Conservation (phyloP, 192 early-diverging fungal species). For the Dimargaris xerosporica region DNA sequence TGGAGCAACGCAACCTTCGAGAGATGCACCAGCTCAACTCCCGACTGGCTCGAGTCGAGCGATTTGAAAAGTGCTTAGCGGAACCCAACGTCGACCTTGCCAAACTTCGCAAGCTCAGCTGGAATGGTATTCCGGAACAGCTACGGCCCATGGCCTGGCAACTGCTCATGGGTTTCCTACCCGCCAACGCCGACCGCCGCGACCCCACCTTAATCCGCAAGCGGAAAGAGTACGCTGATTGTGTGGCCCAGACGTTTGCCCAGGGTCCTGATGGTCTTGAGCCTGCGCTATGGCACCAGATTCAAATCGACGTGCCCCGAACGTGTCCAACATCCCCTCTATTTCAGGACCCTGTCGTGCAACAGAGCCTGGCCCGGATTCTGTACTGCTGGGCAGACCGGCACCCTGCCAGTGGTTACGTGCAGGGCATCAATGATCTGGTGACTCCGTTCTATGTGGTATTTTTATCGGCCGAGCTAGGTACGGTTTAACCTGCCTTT, state of each 20-base stretch:
- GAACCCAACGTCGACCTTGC: conserved; percentile 53
- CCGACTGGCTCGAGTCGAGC: conserved; percentile 1
- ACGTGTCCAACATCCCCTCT: conserved; percentile 75
- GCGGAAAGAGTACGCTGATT: conserved; percentile 85
- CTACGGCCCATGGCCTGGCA: conserved; percentile 86
- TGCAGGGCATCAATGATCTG: conserved; percentile 98
- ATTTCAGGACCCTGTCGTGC: conserved; percentile 68
- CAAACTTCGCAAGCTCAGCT: conserved; percentile 66
- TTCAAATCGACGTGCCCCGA: conserved; percentile 88
- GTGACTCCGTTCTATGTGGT: conserved; percentile 94
- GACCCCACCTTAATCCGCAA: conserved; percentile 73
- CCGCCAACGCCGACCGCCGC: conserved; percentile 71
- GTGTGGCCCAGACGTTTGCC: conserved; percentile 64
- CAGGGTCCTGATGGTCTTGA: conserved; percentile 66
- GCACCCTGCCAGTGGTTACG: conserved; percentile 97
- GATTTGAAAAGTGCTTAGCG: not conserved
- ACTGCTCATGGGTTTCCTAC: conserved; percentile 83
- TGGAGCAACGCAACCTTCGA: conserved; percentile 2
- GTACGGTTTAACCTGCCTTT: not conserved
- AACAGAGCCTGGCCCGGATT: conserved; percentile 77
- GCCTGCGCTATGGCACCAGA: conserved; percentile 84
- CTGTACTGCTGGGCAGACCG: conserved; percentile 95
- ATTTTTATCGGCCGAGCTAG: conserved; percentile 41
- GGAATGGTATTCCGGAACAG: conserved; percentile 83
- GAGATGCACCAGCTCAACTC: conserved; percentile 10